Conservation (phyloP, 2,329 filamentous ascomycete genomes). For the Fusarium floridanum region DNA sequence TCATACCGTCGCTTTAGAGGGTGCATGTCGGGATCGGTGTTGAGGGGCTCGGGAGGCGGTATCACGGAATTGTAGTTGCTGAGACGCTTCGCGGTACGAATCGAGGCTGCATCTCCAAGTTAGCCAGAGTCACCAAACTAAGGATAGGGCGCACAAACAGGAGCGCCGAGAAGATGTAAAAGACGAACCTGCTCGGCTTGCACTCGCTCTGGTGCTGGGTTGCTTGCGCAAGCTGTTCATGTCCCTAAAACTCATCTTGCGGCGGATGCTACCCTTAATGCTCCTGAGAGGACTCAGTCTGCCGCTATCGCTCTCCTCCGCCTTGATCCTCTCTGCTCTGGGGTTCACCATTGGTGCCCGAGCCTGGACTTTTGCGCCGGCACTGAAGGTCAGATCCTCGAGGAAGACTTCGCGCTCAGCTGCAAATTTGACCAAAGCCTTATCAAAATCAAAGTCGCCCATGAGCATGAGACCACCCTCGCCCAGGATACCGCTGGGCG, state of each 20-base stretch:
- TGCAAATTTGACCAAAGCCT: conserved; percentile 92
- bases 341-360: conserved; percentile 81
- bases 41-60: conserved; percentile 89
- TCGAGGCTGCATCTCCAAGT: conserved; percentile 60
- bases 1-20: conserved; percentile 94
- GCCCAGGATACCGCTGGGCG: conserved; percentile 43
- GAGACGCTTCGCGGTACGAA: conserved; percentile 86
- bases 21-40: conserved; percentile 92
- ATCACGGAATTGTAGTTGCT: conserved; percentile 99
- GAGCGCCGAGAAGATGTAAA: conserved; percentile 3
- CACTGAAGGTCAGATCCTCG: conserved; percentile 89
- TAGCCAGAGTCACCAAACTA: conserved; percentile 40
- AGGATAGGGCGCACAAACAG: background rate
- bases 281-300: conserved; percentile 69
- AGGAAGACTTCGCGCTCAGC: conserved; percentile 95
- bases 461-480: conserved; percentile 56
- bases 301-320: conserved; percentile 73
- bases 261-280: conserved; percentile 86
- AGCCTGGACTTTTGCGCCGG: conserved; percentile 80
- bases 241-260: conserved; percentile 92
- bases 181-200: conserved; percentile 50
- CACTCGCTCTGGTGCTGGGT: conserved; percentile 76
- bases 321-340: conserved; percentile 83
- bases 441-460: conserved; percentile 90
- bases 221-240: conserved; percentile 96